phyloP scores from a whole-genome alignment of 164 flowering plant species.

The Taxillus chinensis region DNA sequence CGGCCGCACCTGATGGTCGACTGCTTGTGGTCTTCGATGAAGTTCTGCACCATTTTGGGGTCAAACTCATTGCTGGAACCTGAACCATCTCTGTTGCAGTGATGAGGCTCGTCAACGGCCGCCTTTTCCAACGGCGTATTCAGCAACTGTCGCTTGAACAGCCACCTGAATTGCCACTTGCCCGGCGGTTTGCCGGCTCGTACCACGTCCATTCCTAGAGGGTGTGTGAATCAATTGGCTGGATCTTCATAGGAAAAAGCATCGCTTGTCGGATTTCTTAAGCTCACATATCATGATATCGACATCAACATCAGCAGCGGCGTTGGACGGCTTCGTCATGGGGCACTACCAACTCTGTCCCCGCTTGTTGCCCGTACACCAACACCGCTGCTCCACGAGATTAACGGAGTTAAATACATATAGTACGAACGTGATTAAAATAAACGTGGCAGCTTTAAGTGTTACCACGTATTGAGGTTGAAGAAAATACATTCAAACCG shows the following conservation, averaged over 20 bases:
- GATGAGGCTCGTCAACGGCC: conserved; percentile 12
- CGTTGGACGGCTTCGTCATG: too few species aligned
- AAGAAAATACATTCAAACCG: too few species aligned
- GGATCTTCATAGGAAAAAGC: conserved; percentile 35
- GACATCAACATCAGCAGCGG: too few species aligned
- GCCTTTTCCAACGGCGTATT: conserved; percentile 1
- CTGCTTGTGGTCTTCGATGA: conserved; percentile 33
- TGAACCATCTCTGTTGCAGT: conserved; percentile 3
- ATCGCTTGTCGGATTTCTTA: not conserved
- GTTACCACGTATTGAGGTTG: too few species aligned
- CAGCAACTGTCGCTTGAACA: conserved; percentile 25
- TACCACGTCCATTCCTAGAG: conserved; percentile 7
- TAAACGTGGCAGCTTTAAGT: too few species aligned
- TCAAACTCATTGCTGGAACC: conserved; percentile 18
- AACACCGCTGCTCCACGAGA: too few species aligned
- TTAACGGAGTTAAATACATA: too few species aligned
- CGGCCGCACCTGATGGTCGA: conserved; percentile 18
- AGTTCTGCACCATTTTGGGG: conserved; percentile 47
- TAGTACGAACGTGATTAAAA: too few species aligned
- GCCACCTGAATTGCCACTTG: conserved; percentile 28
- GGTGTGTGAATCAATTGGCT: conserved; percentile 23
- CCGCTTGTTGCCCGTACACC: too few species aligned
- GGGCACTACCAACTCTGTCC: too few species aligned
- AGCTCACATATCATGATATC: not conserved
- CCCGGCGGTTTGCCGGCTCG: conserved; percentile 22